Percentiles rank a stretch among this genome's conserved stretches.
phyloP scores from a whole-genome alignment of 257 asterid species.

The Solanum etuberosum region DNA sequence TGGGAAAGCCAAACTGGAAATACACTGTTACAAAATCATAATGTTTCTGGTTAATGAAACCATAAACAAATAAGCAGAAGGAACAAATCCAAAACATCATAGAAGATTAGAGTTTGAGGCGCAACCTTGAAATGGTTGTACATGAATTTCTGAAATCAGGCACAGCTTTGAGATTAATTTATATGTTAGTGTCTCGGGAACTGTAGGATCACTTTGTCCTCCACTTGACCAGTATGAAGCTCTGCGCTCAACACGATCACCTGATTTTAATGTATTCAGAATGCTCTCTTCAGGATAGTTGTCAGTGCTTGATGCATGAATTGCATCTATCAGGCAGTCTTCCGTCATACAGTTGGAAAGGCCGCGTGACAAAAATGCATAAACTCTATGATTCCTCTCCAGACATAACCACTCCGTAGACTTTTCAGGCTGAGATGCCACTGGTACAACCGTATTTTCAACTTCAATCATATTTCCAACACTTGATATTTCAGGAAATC shows the following conservation, averaged over 20 bases:
- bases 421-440: slow-evolving; percentile 8
- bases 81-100: background rate
- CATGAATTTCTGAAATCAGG: slow-evolving; percentile 52
- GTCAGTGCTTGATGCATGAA: slow-evolving; percentile 77
- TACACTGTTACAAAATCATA: slow-evolving; percentile 35
- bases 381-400: slow-evolving; percentile 49
- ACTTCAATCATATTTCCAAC: slow-evolving; percentile 23
- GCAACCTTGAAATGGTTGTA: slow-evolving; percentile 80
- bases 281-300: slow-evolving; percentile 71
- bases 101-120: background rate
- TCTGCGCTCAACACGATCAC: slow-evolving; percentile 37
- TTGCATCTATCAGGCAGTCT: slow-evolving; percentile 47
- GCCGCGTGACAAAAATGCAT: slow-evolving; percentile 35
- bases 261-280: slow-evolving; percentile 44
- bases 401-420: slow-evolving; percentile 17
- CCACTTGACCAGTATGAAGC: slow-evolving; percentile 88
- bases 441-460: slow-evolving; percentile 11
- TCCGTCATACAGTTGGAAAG: slow-evolving; percentile 19
- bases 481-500: slow-evolving; percentile 44
- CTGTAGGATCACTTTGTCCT: slow-evolving; percentile 40
- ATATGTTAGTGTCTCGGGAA: slow-evolving; percentile 55
- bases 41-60: slow-evolving; percentile 9
- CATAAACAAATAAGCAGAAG: background rate
- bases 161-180: slow-evolving; percentile 43
- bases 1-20: slow-evolving; percentile 67